Evolutionary conservation across 2,329 filamentous ascomycete genomes (phyloP), one percentile per base, ranked within the genome.

Genomic region (Leptographium lundbergii): DNA sequence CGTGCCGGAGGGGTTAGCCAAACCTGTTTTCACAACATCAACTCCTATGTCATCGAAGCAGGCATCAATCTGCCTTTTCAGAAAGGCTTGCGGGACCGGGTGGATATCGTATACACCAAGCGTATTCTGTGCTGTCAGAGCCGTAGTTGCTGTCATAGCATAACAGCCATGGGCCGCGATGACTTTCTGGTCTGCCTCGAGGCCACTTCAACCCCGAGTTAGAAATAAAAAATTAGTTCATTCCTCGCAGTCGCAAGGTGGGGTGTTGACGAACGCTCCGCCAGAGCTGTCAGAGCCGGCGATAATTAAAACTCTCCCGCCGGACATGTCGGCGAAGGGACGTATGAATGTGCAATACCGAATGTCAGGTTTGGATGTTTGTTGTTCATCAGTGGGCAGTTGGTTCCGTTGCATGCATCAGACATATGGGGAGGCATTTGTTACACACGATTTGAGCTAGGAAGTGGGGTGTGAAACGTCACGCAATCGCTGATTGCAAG

Each of bases 131-230:
- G 90, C 91, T n/a, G 94, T 99, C 68, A 99, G 76, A 24, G 92
- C 92, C 17, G 92, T 95, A 11, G 92, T 96, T 25, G 91, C 90
- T 56, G 92, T 96, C 85, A 96, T 95, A 61, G 90, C 91, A 77
- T 97, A 97, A 74, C 89, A 94, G 61, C 87, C 86, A 80, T 97
- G 91, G 22, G 89, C 89, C 52, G 91, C 88, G 61, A 96, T 87
- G 62, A 95, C 91, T 71, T 96, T 95, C 69, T 97, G 91, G 70
- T 97, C 92, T 47, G 92, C 94, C 72, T 99, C 92, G 39, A 99
- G 82, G 57, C 92, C 94, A 59, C 91, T 96, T 36, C 14, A 27
- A 34, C 9, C 19, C 7, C 42, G 19, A 45, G 7, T 9, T 9
- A 45, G 42, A 53, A 9, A 9, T 3, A 42, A 24, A 42, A 29